Evolutionary conservation across 176 grass and related monocot species (phyloP).

Genomic region (Avena atlantica): DNA sequence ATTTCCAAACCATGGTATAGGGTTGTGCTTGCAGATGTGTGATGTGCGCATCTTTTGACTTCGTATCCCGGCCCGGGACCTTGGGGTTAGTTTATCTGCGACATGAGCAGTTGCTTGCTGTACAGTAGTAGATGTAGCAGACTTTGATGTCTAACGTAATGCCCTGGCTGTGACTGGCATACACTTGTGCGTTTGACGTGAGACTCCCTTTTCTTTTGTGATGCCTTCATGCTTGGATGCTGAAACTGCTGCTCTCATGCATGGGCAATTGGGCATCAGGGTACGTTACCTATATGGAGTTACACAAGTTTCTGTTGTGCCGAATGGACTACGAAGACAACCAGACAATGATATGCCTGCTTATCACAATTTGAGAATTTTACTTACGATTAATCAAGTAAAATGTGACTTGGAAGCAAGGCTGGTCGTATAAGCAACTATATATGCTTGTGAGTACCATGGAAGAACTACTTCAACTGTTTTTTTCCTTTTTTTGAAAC

Average conservation of each 20-base stretch:
- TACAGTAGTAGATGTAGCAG: constrained; percentile 46
- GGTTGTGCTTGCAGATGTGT: constrained; percentile 20
- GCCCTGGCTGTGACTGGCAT: constrained; percentile 10
- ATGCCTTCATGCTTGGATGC: background rate
- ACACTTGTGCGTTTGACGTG: too few species aligned
- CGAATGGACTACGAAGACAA: too few species aligned
- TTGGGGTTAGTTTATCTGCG: background rate
- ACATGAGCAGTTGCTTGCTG: constrained; percentile 31
- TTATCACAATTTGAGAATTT: too few species aligned
- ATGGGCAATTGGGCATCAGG: background rate
- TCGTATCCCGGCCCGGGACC: background rate
- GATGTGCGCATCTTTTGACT: background rate
- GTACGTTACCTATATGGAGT: too few species aligned
- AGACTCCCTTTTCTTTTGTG: background rate
- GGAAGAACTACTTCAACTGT: too few species aligned
- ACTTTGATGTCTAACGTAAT: background rate
- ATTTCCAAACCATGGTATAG: background rate
- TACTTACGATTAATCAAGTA: too few species aligned
- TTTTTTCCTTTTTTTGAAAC: too few species aligned
- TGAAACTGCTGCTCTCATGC: background rate
- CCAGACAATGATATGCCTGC: too few species aligned
- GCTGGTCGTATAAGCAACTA: too few species aligned
- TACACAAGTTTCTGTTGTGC: too few species aligned
- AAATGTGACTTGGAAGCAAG: too few species aligned
- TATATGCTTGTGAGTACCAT: too few species aligned